Evolutionary conservation across 805 yeast species (phyloP), one percentile per base, ranked within the genome.

Genomic region (Kurtzmaniella cleridarum): DNA sequence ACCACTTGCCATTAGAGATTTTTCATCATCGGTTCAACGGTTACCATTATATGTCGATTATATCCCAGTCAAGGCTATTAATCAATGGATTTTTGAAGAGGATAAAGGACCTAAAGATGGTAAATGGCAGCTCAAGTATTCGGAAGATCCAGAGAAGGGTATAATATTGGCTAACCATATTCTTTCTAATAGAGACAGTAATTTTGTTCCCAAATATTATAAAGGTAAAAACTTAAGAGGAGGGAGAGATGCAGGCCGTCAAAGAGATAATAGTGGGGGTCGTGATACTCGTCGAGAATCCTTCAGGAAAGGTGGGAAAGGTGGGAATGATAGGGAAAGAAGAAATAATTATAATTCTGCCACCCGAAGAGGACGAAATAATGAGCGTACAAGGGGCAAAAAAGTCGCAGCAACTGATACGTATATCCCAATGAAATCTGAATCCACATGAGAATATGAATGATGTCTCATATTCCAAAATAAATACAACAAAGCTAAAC

Each of bases 21-120:
- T 20, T 20, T 20, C 24, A 5, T 20, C 24, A 8, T 5, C 8
- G 24, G 24, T 20, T 20, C 24, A 20, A 20, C 13, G 17, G 34
- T 20, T 30, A 16, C 55, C 55, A 8, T 41, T 69, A 27, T 70
- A 50, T 46, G 62, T 67, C 31, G 76, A 71, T 44, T 71, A 52
- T 45, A 61, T 71, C 30, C 75, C 75, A 0, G 73, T 68, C 16
- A 64, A 66, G 43, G 73, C 72, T 13, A 58, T 69, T 3, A 65
- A 64, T 39, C 60, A 58, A 31, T 71, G 76, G 75, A 66, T 70
- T 12, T 72, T 59, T 45, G 73, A 70, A 48, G 77, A 71, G 42
- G 66, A 62, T 38, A 54, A 51, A 30, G 71, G 69, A 10, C 74
- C 77, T 9, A 50, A 52, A 30, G 65, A 70, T 48, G 76, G 73